phyloP scores from a whole-genome alignment of 2,329 filamentous ascomycete genomes.

The Trichoderma endophyticum region DNA sequence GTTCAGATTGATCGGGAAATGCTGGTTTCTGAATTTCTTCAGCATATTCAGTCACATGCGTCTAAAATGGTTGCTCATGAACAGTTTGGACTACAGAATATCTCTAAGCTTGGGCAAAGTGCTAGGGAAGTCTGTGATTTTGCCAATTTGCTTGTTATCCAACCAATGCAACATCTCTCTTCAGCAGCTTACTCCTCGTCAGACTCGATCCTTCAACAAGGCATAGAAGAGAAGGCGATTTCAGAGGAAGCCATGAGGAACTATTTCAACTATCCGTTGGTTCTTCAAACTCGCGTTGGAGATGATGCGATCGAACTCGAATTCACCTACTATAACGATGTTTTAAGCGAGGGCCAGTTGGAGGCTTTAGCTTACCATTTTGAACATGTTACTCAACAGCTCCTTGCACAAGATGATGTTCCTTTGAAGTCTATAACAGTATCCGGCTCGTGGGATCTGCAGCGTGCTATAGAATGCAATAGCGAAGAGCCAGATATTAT shows the following conservation, averaged over 20 bases:
- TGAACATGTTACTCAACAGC: slow-evolving; percentile 19
- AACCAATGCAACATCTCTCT: slow-evolving; percentile 14
- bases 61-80: slow-evolving; percentile 27
- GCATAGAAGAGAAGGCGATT: neutral
- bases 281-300: slow-evolving; percentile 14
- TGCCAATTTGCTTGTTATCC: slow-evolving; percentile 16
- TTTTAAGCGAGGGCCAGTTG: neutral
- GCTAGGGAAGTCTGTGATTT: slow-evolving; percentile 20
- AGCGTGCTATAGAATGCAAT: slow-evolving; percentile 6
- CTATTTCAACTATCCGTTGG: slow-evolving; percentile 23
- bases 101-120: slow-evolving; percentile 24
- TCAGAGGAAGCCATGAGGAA: slow-evolving; percentile 16
- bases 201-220: slow-evolving; percentile 4
- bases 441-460: neutral
- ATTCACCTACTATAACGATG: slow-evolving; percentile 13
- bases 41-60: slow-evolving; percentile 25
- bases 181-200: neutral
- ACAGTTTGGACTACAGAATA: slow-evolving; percentile 29
- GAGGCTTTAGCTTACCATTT: slow-evolving; percentile 18
- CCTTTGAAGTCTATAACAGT: neutral
- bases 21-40: slow-evolving; percentile 7
- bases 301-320: slow-evolving; percentile 11
- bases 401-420: neutral
- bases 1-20: neutral
- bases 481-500: slow-evolving; percentile 10